These are phyloP conservation scores for Flueggea neowawraea DNA, from an alignment of 441 rosid genomes.

Conservation along the genomic window DNA sequence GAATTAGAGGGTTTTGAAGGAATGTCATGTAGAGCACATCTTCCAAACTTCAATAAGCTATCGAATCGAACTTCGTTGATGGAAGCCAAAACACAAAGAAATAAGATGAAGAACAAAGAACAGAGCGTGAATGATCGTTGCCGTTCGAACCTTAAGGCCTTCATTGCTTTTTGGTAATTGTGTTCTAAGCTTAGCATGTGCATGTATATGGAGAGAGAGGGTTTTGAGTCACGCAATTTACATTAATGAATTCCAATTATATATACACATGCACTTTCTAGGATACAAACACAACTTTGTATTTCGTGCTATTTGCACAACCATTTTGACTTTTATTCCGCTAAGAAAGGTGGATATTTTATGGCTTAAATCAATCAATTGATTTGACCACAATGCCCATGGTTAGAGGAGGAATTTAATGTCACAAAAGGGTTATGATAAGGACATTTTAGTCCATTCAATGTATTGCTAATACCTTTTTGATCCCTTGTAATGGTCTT, in stretches of 20 bases:
- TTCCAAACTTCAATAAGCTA: slow-evolving; percentile 34
- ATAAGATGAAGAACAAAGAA: slow-evolving; percentile 58
- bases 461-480: too few relatives aligned
- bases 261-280: slow-evolving; percentile 2
- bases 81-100: slow-evolving; percentile 62
- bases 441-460: too few relatives aligned
- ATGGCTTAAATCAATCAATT: too few relatives aligned
- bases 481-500: too few relatives aligned
- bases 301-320: slow-evolving; percentile 27
- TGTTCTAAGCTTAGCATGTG: too few relatives aligned
- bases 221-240: too few relatives aligned
- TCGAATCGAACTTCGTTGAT: slow-evolving; percentile 58
- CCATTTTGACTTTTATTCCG: slow-evolving; percentile 34
- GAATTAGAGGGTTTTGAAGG: slow-evolving; percentile 3
- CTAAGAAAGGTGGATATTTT: slow-evolving; percentile 12
- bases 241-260: too few relatives aligned
- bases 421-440: too few relatives aligned
- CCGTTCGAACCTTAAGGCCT: too few relatives aligned
- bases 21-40: slow-evolving; percentile 34
- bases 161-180: too few relatives aligned
- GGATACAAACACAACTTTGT: slow-evolving; percentile 16
- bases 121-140: slow-evolving; percentile 31
- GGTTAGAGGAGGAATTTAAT: too few relatives aligned
- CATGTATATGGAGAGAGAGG: not conserved
- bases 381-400: too few relatives aligned